Conservation (phyloP, 2,329 filamentous ascomycete genomes). For the Bipolaris cookei region DNA sequence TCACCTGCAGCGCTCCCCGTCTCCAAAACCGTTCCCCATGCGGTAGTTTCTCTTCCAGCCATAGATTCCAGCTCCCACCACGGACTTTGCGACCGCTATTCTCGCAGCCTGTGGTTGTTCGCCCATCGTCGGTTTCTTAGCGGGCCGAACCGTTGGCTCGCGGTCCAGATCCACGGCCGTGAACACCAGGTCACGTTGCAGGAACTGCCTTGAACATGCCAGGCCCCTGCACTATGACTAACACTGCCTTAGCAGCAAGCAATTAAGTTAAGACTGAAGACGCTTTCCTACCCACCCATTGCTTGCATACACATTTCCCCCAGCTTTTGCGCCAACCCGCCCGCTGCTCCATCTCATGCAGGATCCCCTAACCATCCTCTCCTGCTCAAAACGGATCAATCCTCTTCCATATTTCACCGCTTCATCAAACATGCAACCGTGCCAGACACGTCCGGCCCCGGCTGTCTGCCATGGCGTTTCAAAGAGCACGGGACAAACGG, state of each 20-base stretch:
- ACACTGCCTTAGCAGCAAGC: not conserved
- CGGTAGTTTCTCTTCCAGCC: slow-evolving; percentile 7
- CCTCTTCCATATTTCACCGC: not conserved
- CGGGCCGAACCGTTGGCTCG: slow-evolving; percentile 17
- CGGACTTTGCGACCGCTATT: slow-evolving; percentile 11
- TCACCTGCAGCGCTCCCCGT: not conserved
- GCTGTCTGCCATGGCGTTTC: not conserved
- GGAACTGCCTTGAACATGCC: not conserved
- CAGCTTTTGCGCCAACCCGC: too few species aligned
- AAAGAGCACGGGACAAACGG: not conserved
- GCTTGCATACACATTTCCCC: not conserved
- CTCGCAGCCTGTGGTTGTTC: slow-evolving; percentile 9
- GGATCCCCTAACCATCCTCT: too few species aligned
- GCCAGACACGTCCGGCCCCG: not conserved
- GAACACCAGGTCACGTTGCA: slow-evolving; percentile 5
- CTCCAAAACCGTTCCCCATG: not conserved
- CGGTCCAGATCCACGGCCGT: slow-evolving; percentile 13
- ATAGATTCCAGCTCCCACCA: slow-evolving; percentile 7
- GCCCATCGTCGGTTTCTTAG: slow-evolving; percentile 6
- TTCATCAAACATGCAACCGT: not conserved
- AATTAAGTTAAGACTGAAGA: not conserved
- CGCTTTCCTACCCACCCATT: not conserved
- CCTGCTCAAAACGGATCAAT: too few species aligned
- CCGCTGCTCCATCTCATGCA: too few species aligned
- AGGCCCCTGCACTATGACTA: not conserved